Percentiles rank a stretch among this genome's conserved stretches.
Conservation (phyloP, 352 stramenopile genomes). For the Pythium dissotocum region DNA sequence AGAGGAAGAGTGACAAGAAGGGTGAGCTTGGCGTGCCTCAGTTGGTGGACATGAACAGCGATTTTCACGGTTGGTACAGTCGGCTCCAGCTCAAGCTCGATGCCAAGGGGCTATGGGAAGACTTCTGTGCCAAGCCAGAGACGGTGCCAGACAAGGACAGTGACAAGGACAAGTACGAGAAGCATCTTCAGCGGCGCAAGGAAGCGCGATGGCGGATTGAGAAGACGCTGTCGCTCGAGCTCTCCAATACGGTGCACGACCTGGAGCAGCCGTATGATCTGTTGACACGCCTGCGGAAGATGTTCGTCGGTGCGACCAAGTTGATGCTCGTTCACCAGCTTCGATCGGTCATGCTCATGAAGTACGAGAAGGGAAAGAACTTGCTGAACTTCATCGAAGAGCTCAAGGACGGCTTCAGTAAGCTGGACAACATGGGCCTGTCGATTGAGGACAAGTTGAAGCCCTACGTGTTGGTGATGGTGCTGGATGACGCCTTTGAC, state of each 20-base stretch:
- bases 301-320: conserved; percentile 14
- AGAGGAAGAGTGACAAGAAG: conserved; percentile 7
- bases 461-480: conserved; percentile 18
- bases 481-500: conserved; percentile 13
- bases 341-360: conserved; percentile 9
- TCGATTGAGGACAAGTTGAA: conserved; percentile 1
- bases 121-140: conserved; percentile 18
- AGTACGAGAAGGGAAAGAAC: conserved; percentile 12
- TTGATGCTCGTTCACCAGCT: conserved; percentile 9
- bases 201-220: conserved; percentile 14
- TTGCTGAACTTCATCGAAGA: conserved; percentile 16
- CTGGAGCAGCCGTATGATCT: conserved; percentile 5
- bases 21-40: conserved; percentile 5
- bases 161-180: conserved; percentile 4
- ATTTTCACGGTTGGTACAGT: conserved; percentile 17
- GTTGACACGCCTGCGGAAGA: conserved; percentile 6
- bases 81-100: conserved; percentile 10
- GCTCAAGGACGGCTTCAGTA: conserved; percentile 13
- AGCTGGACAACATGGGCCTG: conserved; percentile 18
- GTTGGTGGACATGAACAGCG: conserved; percentile 4
- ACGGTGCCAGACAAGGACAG: not conserved
- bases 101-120: conserved; percentile 14
- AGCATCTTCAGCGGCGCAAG: conserved; percentile 12
- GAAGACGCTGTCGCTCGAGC: conserved; percentile 11
- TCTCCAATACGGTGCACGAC: conserved; percentile 8